Evolutionary conservation across 2,329 filamentous ascomycete genomes (phyloP).

Genomic region (Neonectria sp.): DNA sequence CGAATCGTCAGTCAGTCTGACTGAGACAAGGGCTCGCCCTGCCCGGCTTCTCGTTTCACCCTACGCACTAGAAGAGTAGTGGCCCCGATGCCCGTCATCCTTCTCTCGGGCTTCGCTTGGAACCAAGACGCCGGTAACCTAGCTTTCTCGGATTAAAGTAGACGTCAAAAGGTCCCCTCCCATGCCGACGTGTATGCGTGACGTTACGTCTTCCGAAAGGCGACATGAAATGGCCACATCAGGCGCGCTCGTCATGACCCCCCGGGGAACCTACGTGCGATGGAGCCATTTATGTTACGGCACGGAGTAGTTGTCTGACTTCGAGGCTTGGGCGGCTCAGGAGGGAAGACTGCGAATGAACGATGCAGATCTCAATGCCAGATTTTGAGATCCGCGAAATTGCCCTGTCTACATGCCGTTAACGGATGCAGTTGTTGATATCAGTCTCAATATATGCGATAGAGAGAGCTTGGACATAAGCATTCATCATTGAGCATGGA

Average conservation of each 20-base stretch:
- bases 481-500: not conserved
- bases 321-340: not conserved
- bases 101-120: conserved; percentile 9
- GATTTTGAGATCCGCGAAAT: not conserved
- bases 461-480: not conserved
- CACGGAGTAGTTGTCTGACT: not conserved
- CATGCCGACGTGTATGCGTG: not conserved
- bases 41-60: conserved; percentile 16
- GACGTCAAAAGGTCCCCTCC: conserved; percentile 7
- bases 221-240: conserved; percentile 1
- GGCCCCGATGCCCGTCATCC: conserved; percentile 26
- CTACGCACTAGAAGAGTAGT: conserved; percentile 15
- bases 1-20: not conserved
- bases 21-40: conserved; percentile 17
- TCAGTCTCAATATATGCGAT: not conserved
- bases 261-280: not conserved
- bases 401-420: not conserved
- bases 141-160: conserved; percentile 6
- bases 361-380: not conserved
- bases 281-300: conserved; percentile 11
- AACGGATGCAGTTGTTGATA: not conserved
- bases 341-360: not conserved
- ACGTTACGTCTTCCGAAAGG: not conserved
- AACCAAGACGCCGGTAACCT: conserved; percentile 27
- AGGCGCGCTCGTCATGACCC: conserved; percentile 5